These are phyloP conservation scores for Aotearoamyces nothofagi DNA, from an alignment of 2,329 filamentous ascomycete species.

Conservation along the genomic window DNA sequence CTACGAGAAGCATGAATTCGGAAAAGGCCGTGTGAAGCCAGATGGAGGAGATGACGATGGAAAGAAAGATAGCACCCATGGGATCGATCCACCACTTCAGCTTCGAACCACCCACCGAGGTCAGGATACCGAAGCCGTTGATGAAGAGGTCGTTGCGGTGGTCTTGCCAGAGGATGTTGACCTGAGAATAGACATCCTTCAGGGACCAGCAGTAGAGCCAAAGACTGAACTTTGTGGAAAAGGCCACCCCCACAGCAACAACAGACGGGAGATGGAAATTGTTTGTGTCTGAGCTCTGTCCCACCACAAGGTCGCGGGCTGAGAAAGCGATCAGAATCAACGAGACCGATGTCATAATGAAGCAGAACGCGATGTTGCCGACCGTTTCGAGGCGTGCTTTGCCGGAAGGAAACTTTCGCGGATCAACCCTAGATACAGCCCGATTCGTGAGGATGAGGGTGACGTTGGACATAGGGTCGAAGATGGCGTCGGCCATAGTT, in stretches of 20 bases:
- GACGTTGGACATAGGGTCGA: constrained; percentile 81
- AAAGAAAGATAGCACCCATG: constrained; percentile 74
- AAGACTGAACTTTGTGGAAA: constrained; percentile 65
- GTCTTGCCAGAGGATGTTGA: constrained; percentile 89
- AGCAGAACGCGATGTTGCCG: constrained; percentile 92
- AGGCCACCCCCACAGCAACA: constrained; percentile 72
- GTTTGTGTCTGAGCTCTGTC: constrained; percentile 33
- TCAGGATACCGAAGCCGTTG: constrained; percentile 86
- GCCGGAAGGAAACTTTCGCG: constrained; percentile 74
- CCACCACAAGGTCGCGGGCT: constrained; percentile 47
- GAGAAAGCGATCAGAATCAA: constrained; percentile 88
- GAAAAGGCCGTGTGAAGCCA: constrained; percentile 78
- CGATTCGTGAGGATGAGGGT: constrained; percentile 78
- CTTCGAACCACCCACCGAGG: constrained; percentile 80
- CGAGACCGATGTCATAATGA: constrained; percentile 87
- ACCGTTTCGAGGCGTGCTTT: constrained; percentile 91
- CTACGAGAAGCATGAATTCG: constrained; percentile 85
- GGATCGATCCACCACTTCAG: constrained; percentile 92
- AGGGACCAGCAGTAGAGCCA: constrained; percentile 90
- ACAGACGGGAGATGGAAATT: constrained; percentile 69
- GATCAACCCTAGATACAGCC: constrained; percentile 76
- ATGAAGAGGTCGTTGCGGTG: constrained; percentile 96
- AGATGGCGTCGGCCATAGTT: constrained; percentile 90
- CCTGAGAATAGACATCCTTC: constrained; percentile 80
- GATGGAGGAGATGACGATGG: constrained; percentile 58